Conservation (phyloP, 1,139 yeast genomes). For the Pneumocystis oryctolagi region DNA sequence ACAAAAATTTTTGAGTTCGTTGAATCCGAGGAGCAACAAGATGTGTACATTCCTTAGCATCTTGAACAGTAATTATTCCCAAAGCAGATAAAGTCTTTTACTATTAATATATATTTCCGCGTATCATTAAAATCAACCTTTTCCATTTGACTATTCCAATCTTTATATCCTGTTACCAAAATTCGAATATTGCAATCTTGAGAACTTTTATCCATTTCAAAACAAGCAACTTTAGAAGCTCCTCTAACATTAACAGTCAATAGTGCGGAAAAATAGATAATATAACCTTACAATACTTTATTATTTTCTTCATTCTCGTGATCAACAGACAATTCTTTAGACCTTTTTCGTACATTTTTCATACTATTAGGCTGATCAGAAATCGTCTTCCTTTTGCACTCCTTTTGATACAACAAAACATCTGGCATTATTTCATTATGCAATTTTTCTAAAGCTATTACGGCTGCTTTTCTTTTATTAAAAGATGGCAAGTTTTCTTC, state of each 20-base stretch:
- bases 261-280: not conserved
- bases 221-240: not conserved
- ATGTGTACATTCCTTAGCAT: constrained; percentile 22
- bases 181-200: constrained; percentile 1
- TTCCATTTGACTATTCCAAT: constrained; percentile 3
- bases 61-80: constrained; percentile 22
- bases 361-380: not conserved
- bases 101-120: constrained; percentile 15
- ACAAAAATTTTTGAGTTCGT: constrained; percentile 74
- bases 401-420: constrained; percentile 7
- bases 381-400: constrained; percentile 3
- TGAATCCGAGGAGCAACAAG: constrained; percentile 58
- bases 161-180: constrained; percentile 5
- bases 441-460: constrained; percentile 2
- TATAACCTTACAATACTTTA: not conserved
- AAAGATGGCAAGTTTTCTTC: constrained; percentile 19
- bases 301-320: not conserved
- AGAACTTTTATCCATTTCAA: not conserved
- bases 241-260: not conserved
- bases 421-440: constrained; percentile 9
- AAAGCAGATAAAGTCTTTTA: constrained; percentile 17
- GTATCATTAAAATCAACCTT: not conserved
- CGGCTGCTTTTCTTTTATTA: constrained; percentile 12
- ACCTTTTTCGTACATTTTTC: not conserved
- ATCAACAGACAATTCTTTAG: constrained; percentile 18